Base-by-base conservation (phyloP, 108 stramenopile genomes). In the Schizochytrium sp. region DNA sequence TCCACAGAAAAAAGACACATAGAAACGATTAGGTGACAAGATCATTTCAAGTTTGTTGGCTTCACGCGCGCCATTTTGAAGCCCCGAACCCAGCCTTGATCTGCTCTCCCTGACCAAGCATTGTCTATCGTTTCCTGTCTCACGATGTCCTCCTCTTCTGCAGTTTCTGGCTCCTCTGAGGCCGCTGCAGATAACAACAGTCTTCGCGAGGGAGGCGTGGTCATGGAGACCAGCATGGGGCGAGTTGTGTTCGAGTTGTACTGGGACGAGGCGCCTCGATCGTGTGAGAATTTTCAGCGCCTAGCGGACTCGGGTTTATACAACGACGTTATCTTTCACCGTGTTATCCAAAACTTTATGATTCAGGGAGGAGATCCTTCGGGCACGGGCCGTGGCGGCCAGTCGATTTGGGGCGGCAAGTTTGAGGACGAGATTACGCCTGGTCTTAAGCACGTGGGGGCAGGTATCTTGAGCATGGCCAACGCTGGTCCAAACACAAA, bases 401-500 rank as follows among this genome's bases (percentile, higher is more conserved):
- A 91, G 88, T 61, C 53, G 5, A 57, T 91, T 19, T 93, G 40
- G 28, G 92, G 92, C 12, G 91, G 91, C 3, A 90, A 90, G 46
- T 93, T 93, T 45, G 92, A 91, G 61, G 92, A 93, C 53, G 92
- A 93, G 76, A 72, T 91, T 12, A 73, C 88, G 17, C 91, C 87
- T 5, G 61, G 89, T 15, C 53, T 93, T 4, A 89, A 73, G 72
- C 92, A 93, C 44, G 91, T 91, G 4, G 92, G 92, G 3, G 92
- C 90, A 17, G 91, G 91, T 4, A 89, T 91, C 61, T 49, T 91
- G 19, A 49, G 50, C 46, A 88, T 90, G 92, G 97, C 97, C 46
- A 97, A 97, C 90, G 92, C 94, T 44, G 97, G 97, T 5, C 90
- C 90, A 40, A 88, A 97, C 90, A 96, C 97, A n/a, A 97, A 97